Evolutionary conservation across 805 yeast genomes (phyloP).

Genomic region (Hanseniaspora vineae): DNA sequence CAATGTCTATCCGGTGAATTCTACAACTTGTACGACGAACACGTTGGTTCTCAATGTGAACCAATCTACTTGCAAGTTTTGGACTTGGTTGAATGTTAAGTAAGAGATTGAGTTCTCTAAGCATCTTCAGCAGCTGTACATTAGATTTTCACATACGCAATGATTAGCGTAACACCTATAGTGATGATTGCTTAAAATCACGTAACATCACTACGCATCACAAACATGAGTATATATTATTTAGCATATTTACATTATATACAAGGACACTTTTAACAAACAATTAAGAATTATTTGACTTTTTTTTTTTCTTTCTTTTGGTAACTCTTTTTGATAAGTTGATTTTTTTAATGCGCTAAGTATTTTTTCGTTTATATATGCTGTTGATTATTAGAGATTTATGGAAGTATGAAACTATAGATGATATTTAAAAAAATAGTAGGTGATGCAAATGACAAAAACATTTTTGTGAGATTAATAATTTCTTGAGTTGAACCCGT

Average conservation of each 20-base stretch:
- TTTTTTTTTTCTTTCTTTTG: too few species aligned
- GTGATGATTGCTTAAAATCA: too few species aligned
- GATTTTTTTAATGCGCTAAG: too few species aligned
- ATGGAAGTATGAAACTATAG: not conserved
- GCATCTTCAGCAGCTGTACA: not conserved
- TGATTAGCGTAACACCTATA: too few species aligned
- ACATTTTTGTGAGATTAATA: constrained; percentile 5
- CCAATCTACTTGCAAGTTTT: constrained; percentile 49
- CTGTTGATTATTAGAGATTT: not conserved
- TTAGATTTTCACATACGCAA: not conserved
- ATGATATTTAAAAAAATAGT: not conserved
- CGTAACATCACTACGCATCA: too few species aligned
- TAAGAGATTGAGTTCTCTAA: not conserved
- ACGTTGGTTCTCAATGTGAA: constrained; percentile 47
- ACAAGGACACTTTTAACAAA: constrained; percentile 1
- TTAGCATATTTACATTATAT: too few species aligned
- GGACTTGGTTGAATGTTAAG: constrained; percentile 42
- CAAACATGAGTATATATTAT: too few species aligned
- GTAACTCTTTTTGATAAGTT: too few species aligned
- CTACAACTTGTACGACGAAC: constrained; percentile 65
- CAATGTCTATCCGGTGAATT: constrained; percentile 66
- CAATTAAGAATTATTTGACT: not conserved
- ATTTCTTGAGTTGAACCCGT: constrained; percentile 14
- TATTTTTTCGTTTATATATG: not conserved
- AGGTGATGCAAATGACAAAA: not conserved